These are phyloP conservation scores for Dendrocalamus latiflorus DNA, from an alignment of 202 grass and related monocot species.

Conservation along the genomic window DNA sequence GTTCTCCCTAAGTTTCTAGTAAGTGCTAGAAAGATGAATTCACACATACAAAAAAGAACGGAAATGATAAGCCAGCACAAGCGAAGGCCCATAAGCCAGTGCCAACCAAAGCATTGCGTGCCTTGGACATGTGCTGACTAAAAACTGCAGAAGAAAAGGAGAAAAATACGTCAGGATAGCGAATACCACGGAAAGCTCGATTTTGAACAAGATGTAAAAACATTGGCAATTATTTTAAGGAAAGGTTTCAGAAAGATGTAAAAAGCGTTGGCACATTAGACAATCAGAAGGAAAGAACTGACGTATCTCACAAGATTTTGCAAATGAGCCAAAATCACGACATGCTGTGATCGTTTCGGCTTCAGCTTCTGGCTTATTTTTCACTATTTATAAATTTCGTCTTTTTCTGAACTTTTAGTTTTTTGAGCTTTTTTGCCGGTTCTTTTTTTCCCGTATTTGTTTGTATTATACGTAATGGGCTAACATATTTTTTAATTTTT, in stretches of 20 bases:
- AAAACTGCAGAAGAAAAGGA: conserved; percentile 29
- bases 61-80: too few relatives aligned
- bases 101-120: conserved; percentile 62
- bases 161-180: neutral
- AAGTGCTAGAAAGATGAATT: neutral
- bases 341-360: too few relatives aligned
- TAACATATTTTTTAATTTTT: too few relatives aligned
- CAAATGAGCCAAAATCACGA: too few relatives aligned
- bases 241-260: neutral
- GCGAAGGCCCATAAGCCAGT: too few relatives aligned
- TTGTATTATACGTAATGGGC: too few relatives aligned
- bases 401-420: too few relatives aligned
- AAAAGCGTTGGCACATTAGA: neutral
- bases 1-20: too few relatives aligned
- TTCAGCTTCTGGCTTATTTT: too few relatives aligned
- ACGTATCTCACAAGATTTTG: neutral
- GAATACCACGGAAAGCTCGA: neutral
- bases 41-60: conserved; percentile 70
- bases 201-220: neutral
- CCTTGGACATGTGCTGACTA: conserved; percentile 55
- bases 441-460: too few relatives aligned
- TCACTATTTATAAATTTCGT: too few relatives aligned
- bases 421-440: too few relatives aligned
- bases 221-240: neutral
- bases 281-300: neutral